A percentile compares a stretch with the other conserved stretches of the same genome.
These are phyloP conservation scores for Aethionema arabicum DNA, from an alignment of 345 rosid genomes.

Conservation along the genomic window DNA sequence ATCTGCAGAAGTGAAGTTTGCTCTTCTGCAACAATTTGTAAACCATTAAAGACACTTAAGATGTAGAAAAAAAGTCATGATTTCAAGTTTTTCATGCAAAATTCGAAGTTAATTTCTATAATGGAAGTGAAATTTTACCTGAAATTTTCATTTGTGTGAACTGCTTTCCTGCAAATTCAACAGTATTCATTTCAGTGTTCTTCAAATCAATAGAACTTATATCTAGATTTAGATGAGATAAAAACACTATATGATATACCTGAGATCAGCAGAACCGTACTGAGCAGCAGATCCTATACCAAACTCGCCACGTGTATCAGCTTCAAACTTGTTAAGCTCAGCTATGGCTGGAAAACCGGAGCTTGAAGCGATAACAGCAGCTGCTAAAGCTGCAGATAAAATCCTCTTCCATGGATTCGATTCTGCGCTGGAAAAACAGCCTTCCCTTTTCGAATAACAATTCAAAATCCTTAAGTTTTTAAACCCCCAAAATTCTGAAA, in stretches of 20 bases:
- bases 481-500: background rate
- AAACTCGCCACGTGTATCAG: constrained; percentile 80
- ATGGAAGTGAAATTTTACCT: constrained; percentile 40
- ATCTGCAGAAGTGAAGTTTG: constrained; percentile 93
- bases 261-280: constrained; percentile 86
- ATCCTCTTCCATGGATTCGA: constrained; percentile 51
- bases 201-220: constrained; percentile 5
- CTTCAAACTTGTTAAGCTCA: constrained; percentile 86
- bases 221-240: background rate
- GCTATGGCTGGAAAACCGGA: constrained; percentile 61
- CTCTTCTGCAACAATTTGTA: constrained; percentile 64
- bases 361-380: constrained; percentile 54
- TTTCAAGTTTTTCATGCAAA: background rate
- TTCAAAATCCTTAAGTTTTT: constrained; percentile 10
- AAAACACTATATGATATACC: constrained; percentile 36
- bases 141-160: constrained; percentile 78
- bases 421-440: constrained; percentile 29
- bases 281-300: constrained; percentile 95
- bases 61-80: constrained; percentile 1
- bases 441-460: constrained; percentile 54
- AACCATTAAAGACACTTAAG: constrained; percentile 7
- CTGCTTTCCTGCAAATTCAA: constrained; percentile 64
- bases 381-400: constrained; percentile 62
- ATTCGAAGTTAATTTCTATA: background rate
- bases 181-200: constrained; percentile 20